Percentiles rank a stretch among this genome's conserved stretches.
Evolutionary conservation across 768 basidiomycete species (phyloP).

Genomic region (Suillus luteus): DNA sequence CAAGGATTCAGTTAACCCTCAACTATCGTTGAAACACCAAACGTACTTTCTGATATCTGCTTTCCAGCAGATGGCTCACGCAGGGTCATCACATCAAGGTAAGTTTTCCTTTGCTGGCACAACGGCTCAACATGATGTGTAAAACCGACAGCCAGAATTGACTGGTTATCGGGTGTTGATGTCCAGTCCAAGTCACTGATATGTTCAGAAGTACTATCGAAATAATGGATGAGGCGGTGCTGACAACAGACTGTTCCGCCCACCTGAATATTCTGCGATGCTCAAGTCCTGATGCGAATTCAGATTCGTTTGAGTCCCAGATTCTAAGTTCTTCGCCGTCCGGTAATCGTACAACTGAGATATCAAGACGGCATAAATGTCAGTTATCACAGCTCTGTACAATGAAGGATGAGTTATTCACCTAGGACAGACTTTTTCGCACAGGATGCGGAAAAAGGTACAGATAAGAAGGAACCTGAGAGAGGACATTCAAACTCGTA

Average conservation of each 20-base stretch:
- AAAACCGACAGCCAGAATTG: constrained; percentile 90
- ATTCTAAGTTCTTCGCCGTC: constrained; percentile 84
- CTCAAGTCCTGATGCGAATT: constrained; percentile 90
- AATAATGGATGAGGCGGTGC: constrained; percentile 1
- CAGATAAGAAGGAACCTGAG: constrained; percentile 50
- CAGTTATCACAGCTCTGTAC: constrained; percentile 6
- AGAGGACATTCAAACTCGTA: constrained; percentile 51
- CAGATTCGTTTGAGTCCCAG: constrained; percentile 95
- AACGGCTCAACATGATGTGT: constrained; percentile 76
- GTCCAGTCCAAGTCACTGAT: constrained; percentile 93
- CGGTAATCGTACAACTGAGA: constrained; percentile 57
- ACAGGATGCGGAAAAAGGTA: constrained; percentile 51
- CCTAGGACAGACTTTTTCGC: constrained; percentile 90
- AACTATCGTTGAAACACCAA: not conserved
- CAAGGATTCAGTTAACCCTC: constrained; percentile 7
- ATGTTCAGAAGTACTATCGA: constrained; percentile 43
- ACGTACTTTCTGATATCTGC: constrained; percentile 72
- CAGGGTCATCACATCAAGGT: constrained; percentile 81
- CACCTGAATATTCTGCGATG: constrained; percentile 65
- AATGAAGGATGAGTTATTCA: constrained; percentile 37
- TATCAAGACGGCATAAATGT: constrained; percentile 7
- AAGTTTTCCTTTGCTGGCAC: constrained; percentile 92
- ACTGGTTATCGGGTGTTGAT: constrained; percentile 85
- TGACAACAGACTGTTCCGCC: constrained; percentile 20
- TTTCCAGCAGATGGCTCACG: constrained; percentile 72